Evolutionary conservation across 1,284 basidiomycete genomes (phyloP), one percentile per base, ranked within the genome.

Genomic region (Moesziomyces parantarcticus): DNA sequence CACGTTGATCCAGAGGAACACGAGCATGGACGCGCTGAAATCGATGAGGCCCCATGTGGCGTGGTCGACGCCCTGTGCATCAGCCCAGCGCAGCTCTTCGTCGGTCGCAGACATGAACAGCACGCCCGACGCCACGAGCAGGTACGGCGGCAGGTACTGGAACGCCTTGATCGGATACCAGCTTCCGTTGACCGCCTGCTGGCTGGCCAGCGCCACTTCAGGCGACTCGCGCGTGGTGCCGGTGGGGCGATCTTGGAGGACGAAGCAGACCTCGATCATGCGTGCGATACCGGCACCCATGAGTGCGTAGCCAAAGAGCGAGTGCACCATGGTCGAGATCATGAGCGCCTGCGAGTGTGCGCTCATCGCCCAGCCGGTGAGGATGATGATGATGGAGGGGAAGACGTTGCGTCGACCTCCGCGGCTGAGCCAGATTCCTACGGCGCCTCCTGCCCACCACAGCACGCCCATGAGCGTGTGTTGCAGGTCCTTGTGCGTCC

Each of bases 401-500:
- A 96, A 87, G 22, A 96, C 88, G 46, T 90, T 92, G 59, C 94
- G 89, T 87, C 91, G 90, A 59, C 93, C 93, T 44, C 92, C 91
- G 50, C 93, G 88, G 20, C 92, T 89, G 14, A 96, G 88, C 84
- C 91, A 92, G 51, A 97, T 91, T 1, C 94, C 95, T 3, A 97
- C 87, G 22, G 91, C 87, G 36, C 95, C 95, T 48, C 94, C 95
- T 25, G 91, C 88, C 92, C 93, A 95, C 95, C 93, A 86, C 0
- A 85, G 50, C 0, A 85, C 79, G 22, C 82, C 76, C 80, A 84
- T 77, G 20, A 84, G 85, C 91, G 93, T 95, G 83, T 97, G 93
- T 80, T 97, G 94, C 91, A 96, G 91, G 82, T 97, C 92, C 84
- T 96, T 95, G 69, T 91, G 91, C 10, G 92, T 92, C 81, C 79